Evolutionary conservation across 73 alveolate genomes (phyloP), one percentile per base, ranked within the genome.

Genomic region (Paramecium pentaurelia): DNA sequence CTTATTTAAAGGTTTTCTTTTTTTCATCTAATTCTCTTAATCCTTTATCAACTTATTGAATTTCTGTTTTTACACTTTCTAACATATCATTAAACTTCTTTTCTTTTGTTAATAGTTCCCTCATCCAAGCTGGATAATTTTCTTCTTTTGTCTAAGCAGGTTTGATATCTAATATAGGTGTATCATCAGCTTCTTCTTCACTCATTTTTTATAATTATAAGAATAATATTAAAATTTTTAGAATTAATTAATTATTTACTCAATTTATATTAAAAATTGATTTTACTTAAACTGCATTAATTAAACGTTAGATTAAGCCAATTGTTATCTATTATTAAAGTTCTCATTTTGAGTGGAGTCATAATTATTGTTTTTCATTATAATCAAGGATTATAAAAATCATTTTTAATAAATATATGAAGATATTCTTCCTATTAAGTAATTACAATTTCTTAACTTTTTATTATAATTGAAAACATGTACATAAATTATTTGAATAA

Each of bases 91-190:
- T n/a, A 18, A 80, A 45, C 34, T 22, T 12, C 25, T 80, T 49
- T 47, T 80, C 44, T 80, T 80, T 47, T 44, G 47, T 22, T 42
- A 80, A 7, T 18, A 80, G 58, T 47, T 80, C 91, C 10, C 91
- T 80, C 91, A 80, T 80, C 91, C 91, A 80, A 16, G 71, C 71
- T 18, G 91, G 91, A 45, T 80, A 80, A 47, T 80, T 80, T 27
- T 80, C 91, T 49, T 80, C 91, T 27, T 80, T 80, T 20, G 91
- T 32, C 28, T 5, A 64, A 25, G 77, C 44, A 12, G 75, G 77
- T 28, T 80, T 80, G 6, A 49, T 49, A 20, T 80, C 91, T 42
- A 80, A 44, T 45, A 80, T 25, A 25, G 91, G 91, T 32, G 88
- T 75, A 75, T 75, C 88, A 75, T 75, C 60, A 36, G 58, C 88